These are phyloP conservation scores for Meripilus lineatus DNA, from an alignment of 1,284 basidiomycete genomes.

Conservation along the genomic window DNA sequence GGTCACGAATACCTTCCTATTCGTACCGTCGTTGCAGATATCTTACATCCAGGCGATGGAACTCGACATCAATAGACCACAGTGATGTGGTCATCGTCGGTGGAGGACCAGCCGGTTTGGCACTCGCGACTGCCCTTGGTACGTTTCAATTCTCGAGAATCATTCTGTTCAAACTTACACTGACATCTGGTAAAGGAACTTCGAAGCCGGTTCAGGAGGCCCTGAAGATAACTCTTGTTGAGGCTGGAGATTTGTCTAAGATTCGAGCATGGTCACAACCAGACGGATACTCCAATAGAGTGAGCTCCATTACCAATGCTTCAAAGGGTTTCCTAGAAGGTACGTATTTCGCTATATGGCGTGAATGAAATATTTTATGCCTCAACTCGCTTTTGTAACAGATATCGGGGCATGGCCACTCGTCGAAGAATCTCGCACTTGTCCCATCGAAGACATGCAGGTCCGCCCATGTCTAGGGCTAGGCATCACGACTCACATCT, in stretches of 20 bases:
- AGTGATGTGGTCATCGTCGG: slow-evolving; percentile 92
- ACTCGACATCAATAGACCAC: slow-evolving; percentile 31
- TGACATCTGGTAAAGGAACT: slow-evolving; percentile 39
- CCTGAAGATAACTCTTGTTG: slow-evolving; percentile 68
- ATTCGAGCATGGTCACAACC: slow-evolving; percentile 64
- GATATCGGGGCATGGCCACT: slow-evolving; percentile 82
- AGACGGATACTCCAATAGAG: slow-evolving; percentile 78
- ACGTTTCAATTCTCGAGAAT: slow-evolving; percentile 19
- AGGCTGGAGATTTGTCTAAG: slow-evolving; percentile 72
- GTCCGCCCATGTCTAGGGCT: slow-evolving; percentile 38
- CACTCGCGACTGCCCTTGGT: slow-evolving; percentile 87
- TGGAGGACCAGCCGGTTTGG: slow-evolving; percentile 89
- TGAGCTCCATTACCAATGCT: slow-evolving; percentile 83
- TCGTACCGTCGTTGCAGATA: no score
- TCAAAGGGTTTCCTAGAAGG: slow-evolving; percentile 77
- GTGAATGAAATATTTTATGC: neutral
- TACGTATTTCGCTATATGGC: slow-evolving; percentile 31
- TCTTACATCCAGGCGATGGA: no score
- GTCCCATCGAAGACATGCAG: slow-evolving; percentile 81
- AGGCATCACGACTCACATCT: no score
- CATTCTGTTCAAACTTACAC: slow-evolving; percentile 3
- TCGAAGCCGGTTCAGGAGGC: slow-evolving; percentile 44
- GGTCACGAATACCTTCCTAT: no score
- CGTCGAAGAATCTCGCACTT: slow-evolving; percentile 69
- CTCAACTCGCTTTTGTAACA: slow-evolving; percentile 26